A percentile compares a stretch with the other conserved stretches of the same genome.
These are phyloP conservation scores for Amphirosellinia nigrospora DNA, from an alignment of 495 filamentous ascomycete genomes.

Conservation along the genomic window DNA sequence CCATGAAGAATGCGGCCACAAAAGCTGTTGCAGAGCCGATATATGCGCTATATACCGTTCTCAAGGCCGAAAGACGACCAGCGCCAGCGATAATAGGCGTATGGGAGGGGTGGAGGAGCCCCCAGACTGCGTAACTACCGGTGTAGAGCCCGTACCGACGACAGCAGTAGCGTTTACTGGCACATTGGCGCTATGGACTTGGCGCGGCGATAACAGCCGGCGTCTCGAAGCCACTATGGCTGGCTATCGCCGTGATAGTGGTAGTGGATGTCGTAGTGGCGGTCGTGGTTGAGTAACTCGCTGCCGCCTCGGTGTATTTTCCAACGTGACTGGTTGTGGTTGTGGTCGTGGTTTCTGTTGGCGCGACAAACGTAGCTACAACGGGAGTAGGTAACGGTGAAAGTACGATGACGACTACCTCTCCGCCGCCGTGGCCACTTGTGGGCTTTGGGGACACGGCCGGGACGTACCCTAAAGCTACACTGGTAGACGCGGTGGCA, in stretches of 20 bases:
- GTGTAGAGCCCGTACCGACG: not conserved
- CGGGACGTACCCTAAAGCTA: not conserved
- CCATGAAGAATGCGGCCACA: not conserved
- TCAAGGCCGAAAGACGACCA: not conserved
- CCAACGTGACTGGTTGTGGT: not conserved
- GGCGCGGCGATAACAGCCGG: not conserved
- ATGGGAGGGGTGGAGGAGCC: not conserved
- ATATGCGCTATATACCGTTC: not conserved
- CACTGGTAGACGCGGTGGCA: constrained; percentile 1
- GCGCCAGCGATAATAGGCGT: not conserved
- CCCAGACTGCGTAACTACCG: not conserved
- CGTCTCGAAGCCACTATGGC: not conserved
- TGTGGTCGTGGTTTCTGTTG: not conserved
- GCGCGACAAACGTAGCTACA: constrained; percentile 28
- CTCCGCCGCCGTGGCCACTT: not conserved
- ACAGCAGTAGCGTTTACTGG: not conserved
- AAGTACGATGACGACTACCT: constrained; percentile 26
- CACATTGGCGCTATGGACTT: not conserved
- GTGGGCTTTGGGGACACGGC: not conserved
- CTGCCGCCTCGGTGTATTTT: not conserved
- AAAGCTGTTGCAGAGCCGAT: not conserved
- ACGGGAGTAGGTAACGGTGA: constrained; percentile 30
- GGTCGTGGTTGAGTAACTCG: not conserved
- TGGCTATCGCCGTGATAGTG: not conserved
- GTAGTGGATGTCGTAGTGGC: not conserved